phyloP scores from a whole-genome alignment of 495 filamentous ascomycete species.

The Penicillium diatomitis region DNA sequence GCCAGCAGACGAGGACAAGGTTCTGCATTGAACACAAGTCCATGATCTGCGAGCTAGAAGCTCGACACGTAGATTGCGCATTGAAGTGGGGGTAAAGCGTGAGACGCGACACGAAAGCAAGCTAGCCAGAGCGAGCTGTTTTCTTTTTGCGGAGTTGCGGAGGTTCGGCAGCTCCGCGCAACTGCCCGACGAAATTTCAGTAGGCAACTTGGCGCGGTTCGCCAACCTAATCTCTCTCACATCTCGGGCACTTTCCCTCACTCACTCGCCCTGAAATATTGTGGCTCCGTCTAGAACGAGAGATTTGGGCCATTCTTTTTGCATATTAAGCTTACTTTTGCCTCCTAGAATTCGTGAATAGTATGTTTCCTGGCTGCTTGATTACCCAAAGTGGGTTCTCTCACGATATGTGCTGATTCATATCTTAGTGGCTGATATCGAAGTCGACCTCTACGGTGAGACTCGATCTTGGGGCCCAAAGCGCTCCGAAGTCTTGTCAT shows the following conservation, averaged over 20 bases:
- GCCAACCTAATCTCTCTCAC: conserved; percentile 1
- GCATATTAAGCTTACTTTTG: background rate
- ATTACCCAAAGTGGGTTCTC: too few relatives aligned
- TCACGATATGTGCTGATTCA: too few relatives aligned
- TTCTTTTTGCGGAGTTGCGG: conserved; percentile 8
- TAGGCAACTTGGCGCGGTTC: conserved; percentile 9
- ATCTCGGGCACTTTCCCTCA: conserved; percentile 2
- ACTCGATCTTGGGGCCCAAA: too few relatives aligned
- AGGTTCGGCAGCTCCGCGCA: conserved; percentile 24
- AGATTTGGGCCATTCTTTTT: background rate
- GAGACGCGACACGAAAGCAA: background rate
- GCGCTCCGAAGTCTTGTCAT: too few relatives aligned
- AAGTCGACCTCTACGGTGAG: conserved; percentile 40
- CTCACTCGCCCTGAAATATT: background rate
- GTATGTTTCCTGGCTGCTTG: background rate
- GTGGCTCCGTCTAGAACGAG: too few relatives aligned
- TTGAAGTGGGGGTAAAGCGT: conserved; percentile 2
- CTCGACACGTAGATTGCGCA: conserved; percentile 17
- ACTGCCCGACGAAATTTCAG: conserved; percentile 20
- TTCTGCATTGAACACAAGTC: conserved; percentile 35
- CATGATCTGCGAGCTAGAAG: conserved; percentile 31
- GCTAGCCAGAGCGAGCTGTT: background rate
- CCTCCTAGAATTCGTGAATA: background rate
- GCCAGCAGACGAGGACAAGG: conserved; percentile 22
- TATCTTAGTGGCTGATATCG: conserved; percentile 26